Evolutionary conservation across 2,329 filamentous ascomycete genomes (phyloP).

Genomic region (Ascochyta lentis): DNA sequence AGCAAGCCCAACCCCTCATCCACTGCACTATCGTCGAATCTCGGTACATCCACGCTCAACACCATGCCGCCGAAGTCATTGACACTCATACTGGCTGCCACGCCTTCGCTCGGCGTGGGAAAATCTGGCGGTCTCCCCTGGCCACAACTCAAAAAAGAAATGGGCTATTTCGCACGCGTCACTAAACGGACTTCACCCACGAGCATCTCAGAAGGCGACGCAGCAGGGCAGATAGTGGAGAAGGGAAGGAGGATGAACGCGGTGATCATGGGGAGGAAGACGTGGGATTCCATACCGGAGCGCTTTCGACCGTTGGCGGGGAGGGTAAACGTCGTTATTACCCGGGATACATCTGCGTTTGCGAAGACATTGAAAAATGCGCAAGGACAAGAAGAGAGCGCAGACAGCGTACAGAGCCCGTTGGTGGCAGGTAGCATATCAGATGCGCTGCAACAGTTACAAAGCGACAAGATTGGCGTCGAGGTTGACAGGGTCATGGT

Average conservation of each 20-base stretch:
- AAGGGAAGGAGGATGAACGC: slow-evolving; percentile 55
- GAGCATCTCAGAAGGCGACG: slow-evolving; percentile 11
- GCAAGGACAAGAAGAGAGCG: slow-evolving; percentile 1
- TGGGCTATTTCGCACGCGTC: slow-evolving; percentile 92
- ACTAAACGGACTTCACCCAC: slow-evolving; percentile 69
- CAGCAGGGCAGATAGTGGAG: not conserved
- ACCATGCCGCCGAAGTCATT: slow-evolving; percentile 58
- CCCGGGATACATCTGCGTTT: slow-evolving; percentile 49
- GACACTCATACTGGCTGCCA: slow-evolving; percentile 93
- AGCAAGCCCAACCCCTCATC: slow-evolving; percentile 1
- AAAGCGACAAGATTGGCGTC: not conserved
- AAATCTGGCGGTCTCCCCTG: slow-evolving; percentile 80
- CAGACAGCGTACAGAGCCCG: slow-evolving; percentile 43
- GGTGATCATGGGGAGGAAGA: slow-evolving; percentile 97
- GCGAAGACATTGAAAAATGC: slow-evolving; percentile 23
- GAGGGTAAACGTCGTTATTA: slow-evolving; percentile 83
- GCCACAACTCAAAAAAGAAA: slow-evolving; percentile 87
- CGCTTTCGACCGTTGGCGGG: slow-evolving; percentile 80
- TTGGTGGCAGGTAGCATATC: slow-evolving; percentile 65
- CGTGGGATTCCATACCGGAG: slow-evolving; percentile 87
- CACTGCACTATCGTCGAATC: not conserved
- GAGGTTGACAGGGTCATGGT: slow-evolving; percentile 67
- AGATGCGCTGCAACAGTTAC: slow-evolving; percentile 59
- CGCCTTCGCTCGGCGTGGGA: slow-evolving; percentile 89
- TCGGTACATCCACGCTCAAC: slow-evolving; percentile 1